Evolutionary conservation across 495 filamentous ascomycete genomes (phyloP).

Genomic region (Trichoderma parareesei): DNA sequence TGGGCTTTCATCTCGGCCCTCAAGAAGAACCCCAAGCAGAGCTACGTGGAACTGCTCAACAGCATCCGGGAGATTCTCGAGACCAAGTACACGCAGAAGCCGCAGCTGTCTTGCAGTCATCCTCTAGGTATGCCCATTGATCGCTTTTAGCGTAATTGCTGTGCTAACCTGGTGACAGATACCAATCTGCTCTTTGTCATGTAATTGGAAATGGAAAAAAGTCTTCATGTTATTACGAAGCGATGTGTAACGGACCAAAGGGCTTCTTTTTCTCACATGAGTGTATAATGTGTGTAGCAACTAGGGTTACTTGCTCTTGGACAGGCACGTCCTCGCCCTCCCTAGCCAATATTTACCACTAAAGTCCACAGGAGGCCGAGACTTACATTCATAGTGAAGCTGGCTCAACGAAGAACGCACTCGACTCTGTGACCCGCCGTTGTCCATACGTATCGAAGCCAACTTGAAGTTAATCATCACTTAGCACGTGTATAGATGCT

Average conservation of each 20-base stretch:
- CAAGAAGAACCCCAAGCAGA: conserved; percentile 91
- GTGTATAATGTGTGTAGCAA: not conserved
- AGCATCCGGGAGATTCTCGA: conserved; percentile 84
- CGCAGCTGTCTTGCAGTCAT: conserved; percentile 93
- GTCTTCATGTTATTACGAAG: not conserved
- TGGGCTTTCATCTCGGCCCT: conserved; percentile 88
- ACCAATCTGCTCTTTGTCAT: conserved; percentile 40
- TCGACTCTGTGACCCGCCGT: too few species aligned
- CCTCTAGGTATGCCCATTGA: conserved; percentile 63
- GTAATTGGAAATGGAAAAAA: conserved; percentile 18
- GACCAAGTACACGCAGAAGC: conserved; percentile 87
- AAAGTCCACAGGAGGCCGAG: not conserved
- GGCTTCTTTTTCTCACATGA: not conserved
- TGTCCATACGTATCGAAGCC: too few species aligned
- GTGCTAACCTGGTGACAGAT: conserved; percentile 23
- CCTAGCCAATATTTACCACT: not conserved
- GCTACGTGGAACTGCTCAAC: conserved; percentile 88
- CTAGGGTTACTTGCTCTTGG: not conserved
- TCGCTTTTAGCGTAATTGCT: not conserved
- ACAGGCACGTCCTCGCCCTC: not conserved
- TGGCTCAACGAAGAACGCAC: too few species aligned
- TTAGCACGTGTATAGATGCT: too few species aligned
- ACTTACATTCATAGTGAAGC: not conserved
- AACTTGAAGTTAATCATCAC: too few species aligned
- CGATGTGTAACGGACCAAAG: not conserved